phyloP scores from a whole-genome alignment of 1,139 yeast species.

The Arxiozyma heterogenica region DNA sequence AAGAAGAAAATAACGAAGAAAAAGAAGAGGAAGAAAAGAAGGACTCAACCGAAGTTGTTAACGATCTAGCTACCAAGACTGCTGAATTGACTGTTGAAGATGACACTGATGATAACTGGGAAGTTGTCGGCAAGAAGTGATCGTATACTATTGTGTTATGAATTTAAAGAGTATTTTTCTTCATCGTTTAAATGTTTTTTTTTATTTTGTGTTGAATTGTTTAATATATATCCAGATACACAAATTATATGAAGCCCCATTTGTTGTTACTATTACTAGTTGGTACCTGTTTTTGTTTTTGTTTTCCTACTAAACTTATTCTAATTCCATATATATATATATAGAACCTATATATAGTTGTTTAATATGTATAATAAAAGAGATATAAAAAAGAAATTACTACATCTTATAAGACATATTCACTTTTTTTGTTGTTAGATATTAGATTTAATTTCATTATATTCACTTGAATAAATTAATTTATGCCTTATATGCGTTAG shows the following conservation, averaged over 20 bases:
- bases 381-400: neutral
- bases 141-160: neutral
- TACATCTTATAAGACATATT: too few species aligned
- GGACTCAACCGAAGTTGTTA: slow-evolving; percentile 19
- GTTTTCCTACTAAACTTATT: neutral
- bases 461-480: neutral
- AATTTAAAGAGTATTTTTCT: neutral
- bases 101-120: slow-evolving; percentile 47
- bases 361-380: slow-evolving; percentile 1
- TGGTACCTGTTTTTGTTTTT: too few species aligned
- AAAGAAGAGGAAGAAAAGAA: slow-evolving; percentile 16
- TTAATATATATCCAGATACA: neutral
- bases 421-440: neutral
- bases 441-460: too few species aligned
- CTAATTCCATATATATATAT: neutral
- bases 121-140: slow-evolving; percentile 47
- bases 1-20: slow-evolving; percentile 20
- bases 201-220: neutral
- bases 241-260: neutral
- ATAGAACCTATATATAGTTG: slow-evolving; percentile 2
- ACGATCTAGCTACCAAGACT: slow-evolving; percentile 38
- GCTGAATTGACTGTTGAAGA: slow-evolving; percentile 31
- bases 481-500: too few species aligned
- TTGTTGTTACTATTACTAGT: neutral
- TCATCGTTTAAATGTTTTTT: neutral